Evolutionary conservation across 1,284 basidiomycete species (phyloP), one percentile per base, ranked within the genome.

Genomic region (Wolfiporia cocos): DNA sequence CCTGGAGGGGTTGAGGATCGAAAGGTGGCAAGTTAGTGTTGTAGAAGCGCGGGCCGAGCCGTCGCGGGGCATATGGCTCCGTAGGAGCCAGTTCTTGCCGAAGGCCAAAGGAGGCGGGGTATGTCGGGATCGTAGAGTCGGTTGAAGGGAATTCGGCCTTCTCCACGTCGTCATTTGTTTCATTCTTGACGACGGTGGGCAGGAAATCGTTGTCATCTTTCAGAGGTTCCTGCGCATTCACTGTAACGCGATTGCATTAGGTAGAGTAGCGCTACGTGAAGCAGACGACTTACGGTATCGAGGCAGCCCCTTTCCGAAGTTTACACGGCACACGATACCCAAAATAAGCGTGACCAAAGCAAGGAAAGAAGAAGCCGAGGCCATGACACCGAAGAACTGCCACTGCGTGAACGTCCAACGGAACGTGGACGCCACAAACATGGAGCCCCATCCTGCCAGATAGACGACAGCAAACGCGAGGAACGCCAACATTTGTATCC

Each of bases 371-470:
- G 85, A 85, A 3, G 71, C 64, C 9, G 67, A 59, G 5, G 76
- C 70, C 64, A 86, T 78, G 44, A 82, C 55, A 41, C 74, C 70
- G 63, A 89, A 89, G 67, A 88, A 87, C 5, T 61, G 58, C 86
- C 86, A 88, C 14, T 76, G 76, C 30, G 71, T 60, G 59, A 84
- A 87, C 14, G 78, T 81, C 79, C 84, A 86, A 36, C 81, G 76
- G 73, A 88, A 89, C 2, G 79, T 75, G 14, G 66, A 65, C 21
- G 81, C 75, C 35, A 74, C 65, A 58, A 90, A 88, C 78, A 87
- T 85, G 41, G 75, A 61, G 37, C 77, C 70, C 79, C 79, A 89
- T 29, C 76, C 80, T 37, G 64, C 70, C 30, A 86, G 67, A 56
- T 86, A 81, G 10, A 75, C 57, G 23, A 75, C 49, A 5, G 78